Conservation (phyloP, 176 grass and related monocot genomes). For the Eragrostis nindensis region DNA sequence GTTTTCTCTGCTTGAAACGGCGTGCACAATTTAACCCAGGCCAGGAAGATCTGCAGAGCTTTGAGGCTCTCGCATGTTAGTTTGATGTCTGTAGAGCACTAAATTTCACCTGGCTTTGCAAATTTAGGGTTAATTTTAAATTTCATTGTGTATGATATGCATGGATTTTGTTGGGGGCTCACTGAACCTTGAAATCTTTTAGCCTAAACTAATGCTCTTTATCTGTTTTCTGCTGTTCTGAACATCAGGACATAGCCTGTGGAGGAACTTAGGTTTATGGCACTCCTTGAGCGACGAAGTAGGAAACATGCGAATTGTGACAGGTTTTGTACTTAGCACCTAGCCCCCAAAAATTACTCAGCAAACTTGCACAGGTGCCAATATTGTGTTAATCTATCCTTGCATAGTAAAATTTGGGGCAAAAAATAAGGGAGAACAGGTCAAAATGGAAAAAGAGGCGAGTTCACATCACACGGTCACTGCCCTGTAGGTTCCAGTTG, state of each 20-base stretch:
- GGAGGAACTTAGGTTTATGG: neutral
- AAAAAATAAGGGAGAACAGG: neutral
- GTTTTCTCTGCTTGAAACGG: slow-evolving; percentile 16
- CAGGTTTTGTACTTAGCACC: neutral
- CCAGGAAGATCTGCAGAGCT: neutral
- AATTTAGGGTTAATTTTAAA: slow-evolving; percentile 5
- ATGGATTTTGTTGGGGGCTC: neutral
- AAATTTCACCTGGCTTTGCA: slow-evolving; percentile 5
- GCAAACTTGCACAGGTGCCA: neutral
- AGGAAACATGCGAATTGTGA: neutral
- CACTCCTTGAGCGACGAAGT: neutral
- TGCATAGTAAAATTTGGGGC: neutral
- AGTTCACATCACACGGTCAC: neutral
- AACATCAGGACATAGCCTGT: neutral
- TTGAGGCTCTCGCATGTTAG: neutral
- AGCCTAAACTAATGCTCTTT: neutral
- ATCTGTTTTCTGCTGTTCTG: slow-evolving; percentile 12
- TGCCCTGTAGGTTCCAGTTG: neutral
- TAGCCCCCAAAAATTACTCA: neutral
- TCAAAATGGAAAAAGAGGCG: neutral
- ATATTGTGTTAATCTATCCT: neutral
- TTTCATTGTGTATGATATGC: neutral
- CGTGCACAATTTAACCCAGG: neutral
- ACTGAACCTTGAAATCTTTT: neutral
- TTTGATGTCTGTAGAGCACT: slow-evolving; percentile 30